Conservation (phyloP, 257 asterid species). For the Perilla frutescens region DNA sequence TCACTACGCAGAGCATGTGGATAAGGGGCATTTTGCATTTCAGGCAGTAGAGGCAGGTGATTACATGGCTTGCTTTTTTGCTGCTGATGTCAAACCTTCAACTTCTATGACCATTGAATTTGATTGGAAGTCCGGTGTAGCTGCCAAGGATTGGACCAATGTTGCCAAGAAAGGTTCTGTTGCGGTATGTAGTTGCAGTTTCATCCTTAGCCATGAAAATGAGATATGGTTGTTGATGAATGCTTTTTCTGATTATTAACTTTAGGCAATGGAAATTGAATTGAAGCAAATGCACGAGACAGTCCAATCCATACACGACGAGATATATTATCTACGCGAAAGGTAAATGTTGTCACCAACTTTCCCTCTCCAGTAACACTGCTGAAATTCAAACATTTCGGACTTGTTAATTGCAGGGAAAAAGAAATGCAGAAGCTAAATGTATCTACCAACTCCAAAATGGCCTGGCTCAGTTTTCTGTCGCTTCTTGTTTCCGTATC, state of each 20-base stretch:
- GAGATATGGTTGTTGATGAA: too few relatives aligned
- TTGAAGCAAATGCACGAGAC: conserved; percentile 74
- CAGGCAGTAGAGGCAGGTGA: conserved; percentile 79
- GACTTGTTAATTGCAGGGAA: conserved; percentile 50
- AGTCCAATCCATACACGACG: conserved; percentile 77
- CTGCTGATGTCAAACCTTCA: conserved; percentile 65
- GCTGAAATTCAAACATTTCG: too few relatives aligned
- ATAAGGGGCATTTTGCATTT: conserved; percentile 73
- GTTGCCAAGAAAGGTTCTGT: conserved; percentile 90
- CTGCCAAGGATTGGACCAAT: conserved; percentile 82
- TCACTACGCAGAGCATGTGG: conserved; percentile 71
- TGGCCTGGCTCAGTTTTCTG: conserved; percentile 73
- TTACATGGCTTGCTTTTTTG: conserved; percentile 84
- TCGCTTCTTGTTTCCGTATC: conserved; percentile 63
- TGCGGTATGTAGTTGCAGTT: conserved; percentile 48
- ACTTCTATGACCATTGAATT: conserved; percentile 68
- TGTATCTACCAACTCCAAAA: conserved; percentile 67
- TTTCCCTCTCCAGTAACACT: not conserved
- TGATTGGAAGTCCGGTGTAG: conserved; percentile 89
- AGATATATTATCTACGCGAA: conserved; percentile 84
- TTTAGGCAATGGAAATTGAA: conserved; percentile 71
- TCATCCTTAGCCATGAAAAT: not conserved
- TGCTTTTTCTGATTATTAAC: not conserved
- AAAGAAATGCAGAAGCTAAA: conserved; percentile 83
- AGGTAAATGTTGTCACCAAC: conserved; percentile 44